These are phyloP conservation scores for Cucurbitaria berberidis DNA, from an alignment of 2,329 filamentous ascomycete genomes.

Conservation along the genomic window DNA sequence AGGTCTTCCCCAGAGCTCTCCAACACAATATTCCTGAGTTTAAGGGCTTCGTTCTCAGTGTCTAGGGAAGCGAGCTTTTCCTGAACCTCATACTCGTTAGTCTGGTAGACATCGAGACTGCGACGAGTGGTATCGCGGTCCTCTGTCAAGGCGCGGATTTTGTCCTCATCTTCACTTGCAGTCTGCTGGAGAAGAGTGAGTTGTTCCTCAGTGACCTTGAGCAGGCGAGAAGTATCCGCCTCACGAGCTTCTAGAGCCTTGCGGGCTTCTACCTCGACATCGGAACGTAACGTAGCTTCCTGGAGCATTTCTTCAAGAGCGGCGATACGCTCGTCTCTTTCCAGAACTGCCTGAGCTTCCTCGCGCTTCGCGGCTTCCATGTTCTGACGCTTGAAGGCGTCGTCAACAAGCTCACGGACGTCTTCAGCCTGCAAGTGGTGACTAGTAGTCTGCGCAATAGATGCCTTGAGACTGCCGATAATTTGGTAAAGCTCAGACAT, in stretches of 20 bases:
- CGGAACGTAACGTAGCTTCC: conserved; percentile 42
- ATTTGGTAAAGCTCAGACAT: conserved; percentile 55
- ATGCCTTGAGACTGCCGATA: conserved; percentile 56
- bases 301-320: conserved; percentile 45
- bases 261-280: conserved; percentile 52
- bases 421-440: conserved; percentile 55
- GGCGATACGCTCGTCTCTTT: conserved; percentile 43
- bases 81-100: conserved; percentile 54
- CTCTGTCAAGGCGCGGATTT: conserved; percentile 51
- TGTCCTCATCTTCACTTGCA: conserved; percentile 51
- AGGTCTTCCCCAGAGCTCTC: conserved; percentile 53
- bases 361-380: conserved; percentile 37
- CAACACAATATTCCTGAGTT: conserved; percentile 46
- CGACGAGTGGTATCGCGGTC: conserved; percentile 50
- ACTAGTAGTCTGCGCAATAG: conserved; percentile 54
- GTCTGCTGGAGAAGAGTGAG: conserved; percentile 53
- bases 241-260: conserved; percentile 53
- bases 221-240: conserved; percentile 50
- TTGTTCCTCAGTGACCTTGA: conserved; percentile 59
- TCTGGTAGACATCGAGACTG: conserved; percentile 48
- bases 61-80: conserved; percentile 59
- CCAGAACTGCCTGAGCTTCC: conserved; percentile 37
- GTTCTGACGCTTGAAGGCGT: conserved; percentile 45
- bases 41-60: conserved; percentile 64
- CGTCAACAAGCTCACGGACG: conserved; percentile 44